Conservation (phyloP, 176 grass and related monocot genomes). For the Aechmea fasciata region DNA sequence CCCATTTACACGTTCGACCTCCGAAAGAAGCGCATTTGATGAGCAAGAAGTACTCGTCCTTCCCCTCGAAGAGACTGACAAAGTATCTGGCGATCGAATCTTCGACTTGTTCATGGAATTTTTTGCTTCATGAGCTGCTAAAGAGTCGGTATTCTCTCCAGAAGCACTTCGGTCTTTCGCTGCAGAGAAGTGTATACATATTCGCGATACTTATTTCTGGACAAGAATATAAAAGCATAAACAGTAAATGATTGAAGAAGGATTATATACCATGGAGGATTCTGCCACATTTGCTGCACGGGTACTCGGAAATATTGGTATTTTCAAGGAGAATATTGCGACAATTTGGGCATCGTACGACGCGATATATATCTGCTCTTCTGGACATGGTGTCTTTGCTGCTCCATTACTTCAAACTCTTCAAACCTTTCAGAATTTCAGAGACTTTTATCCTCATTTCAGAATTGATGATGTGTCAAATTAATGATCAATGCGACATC, state of each 20-base stretch:
- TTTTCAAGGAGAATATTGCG: not conserved
- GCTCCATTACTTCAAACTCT: not conserved
- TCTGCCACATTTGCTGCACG: not conserved
- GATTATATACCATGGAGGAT: not conserved
- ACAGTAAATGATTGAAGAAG: not conserved
- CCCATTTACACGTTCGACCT: not conserved
- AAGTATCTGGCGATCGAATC: not conserved
- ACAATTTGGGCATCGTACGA: conserved; percentile 3
- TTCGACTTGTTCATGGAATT: not conserved
- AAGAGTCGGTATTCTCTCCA: not conserved
- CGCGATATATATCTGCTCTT: not conserved
- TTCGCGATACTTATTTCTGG: not conserved
- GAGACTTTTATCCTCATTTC: too few relatives aligned
- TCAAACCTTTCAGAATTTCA: too few relatives aligned
- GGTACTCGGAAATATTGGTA: not conserved
- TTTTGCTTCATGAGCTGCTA: not conserved
- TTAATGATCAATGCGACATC: too few relatives aligned
- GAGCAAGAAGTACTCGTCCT: not conserved
- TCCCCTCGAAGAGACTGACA: not conserved
- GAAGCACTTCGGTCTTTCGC: not conserved
- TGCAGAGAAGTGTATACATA: not conserved
- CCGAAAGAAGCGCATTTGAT: not conserved
- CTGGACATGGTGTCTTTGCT: not conserved
- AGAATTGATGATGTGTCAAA: too few relatives aligned
- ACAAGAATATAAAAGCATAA: not conserved